phyloP scores from a whole-genome alignment of 352 stramenopile species.

The Phytophthora hibernalis region DNA sequence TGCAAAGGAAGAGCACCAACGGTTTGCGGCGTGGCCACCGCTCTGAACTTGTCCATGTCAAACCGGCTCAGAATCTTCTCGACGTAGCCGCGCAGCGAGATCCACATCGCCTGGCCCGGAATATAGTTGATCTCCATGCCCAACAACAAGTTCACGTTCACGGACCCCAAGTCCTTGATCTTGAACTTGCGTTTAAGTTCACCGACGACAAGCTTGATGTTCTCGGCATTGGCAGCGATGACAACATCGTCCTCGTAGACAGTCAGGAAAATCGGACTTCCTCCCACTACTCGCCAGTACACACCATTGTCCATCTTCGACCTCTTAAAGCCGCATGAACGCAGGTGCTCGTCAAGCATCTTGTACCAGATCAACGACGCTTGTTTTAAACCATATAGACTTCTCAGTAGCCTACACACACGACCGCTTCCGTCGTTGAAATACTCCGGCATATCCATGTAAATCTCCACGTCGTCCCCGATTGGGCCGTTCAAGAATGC shows the following conservation, averaged over 20 bases:
- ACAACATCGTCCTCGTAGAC: slow-evolving; percentile 18
- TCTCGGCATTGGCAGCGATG: slow-evolving; percentile 3
- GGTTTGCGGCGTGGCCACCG: too few species aligned
- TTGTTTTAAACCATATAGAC: neutral
- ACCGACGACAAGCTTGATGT: neutral
- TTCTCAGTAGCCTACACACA: neutral
- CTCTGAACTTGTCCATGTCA: too few species aligned
- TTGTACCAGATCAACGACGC: neutral
- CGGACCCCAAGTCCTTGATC: slow-evolving; percentile 11
- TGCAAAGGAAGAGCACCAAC: too few species aligned
- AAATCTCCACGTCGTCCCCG: neutral
- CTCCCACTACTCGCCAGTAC: neutral
- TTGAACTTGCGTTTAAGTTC: slow-evolving; percentile 13
- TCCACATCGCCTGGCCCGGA: neutral
- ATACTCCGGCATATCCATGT: neutral
- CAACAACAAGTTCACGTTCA: slow-evolving; percentile 2
- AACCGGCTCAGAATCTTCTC: too few species aligned
- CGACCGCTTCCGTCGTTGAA: neutral
- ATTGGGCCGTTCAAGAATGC: too few species aligned
- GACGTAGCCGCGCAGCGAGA: too few species aligned
- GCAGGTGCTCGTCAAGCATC: neutral
- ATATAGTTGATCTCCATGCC: neutral
- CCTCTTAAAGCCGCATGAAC: neutral
- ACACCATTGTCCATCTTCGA: slow-evolving; percentile 7
- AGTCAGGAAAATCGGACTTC: neutral